These are phyloP conservation scores for Zygoascus biomembranicola DNA, from an alignment of 805 yeast species.

Conservation along the genomic window DNA sequence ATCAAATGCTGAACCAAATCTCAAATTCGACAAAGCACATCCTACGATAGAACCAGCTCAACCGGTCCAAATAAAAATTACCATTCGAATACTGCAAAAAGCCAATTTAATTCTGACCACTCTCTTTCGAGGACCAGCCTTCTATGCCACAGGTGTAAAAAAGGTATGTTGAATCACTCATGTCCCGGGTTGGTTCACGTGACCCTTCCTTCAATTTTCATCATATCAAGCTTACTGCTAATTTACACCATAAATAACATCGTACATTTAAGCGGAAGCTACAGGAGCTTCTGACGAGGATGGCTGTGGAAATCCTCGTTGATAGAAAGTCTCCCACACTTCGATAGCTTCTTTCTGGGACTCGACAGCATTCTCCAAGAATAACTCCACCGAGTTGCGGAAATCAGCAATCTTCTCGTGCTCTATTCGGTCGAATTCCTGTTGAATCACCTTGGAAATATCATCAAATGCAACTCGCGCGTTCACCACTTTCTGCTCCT, in stretches of 20 bases:
- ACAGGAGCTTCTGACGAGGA: neutral
- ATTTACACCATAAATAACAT: neutral
- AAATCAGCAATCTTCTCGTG: conserved; percentile 72
- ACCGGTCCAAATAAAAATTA: too few relatives aligned
- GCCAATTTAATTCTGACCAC: too few relatives aligned
- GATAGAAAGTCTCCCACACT: conserved; percentile 52
- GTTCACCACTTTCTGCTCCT: conserved; percentile 44
- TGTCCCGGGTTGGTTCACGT: too few relatives aligned
- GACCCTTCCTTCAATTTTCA: too few relatives aligned
- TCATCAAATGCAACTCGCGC: conserved; percentile 55
- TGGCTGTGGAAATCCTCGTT: conserved; percentile 9
- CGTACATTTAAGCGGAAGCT: neutral
- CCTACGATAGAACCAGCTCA: too few relatives aligned
- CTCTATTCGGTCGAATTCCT: conserved; percentile 63
- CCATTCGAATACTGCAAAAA: too few relatives aligned
- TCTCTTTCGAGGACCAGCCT: too few relatives aligned
- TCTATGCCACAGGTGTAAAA: too few relatives aligned
- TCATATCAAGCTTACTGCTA: neutral
- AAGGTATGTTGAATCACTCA: too few relatives aligned
- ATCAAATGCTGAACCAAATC: neutral
- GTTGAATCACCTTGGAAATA: conserved; percentile 56
- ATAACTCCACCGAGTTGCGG: conserved; percentile 82
- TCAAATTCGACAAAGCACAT: too few relatives aligned
- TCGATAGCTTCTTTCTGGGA: conserved; percentile 73
- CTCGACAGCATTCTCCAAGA: conserved; percentile 83